phyloP scores from a whole-genome alignment of 805 yeast species.

The Candida ponderosae region DNA sequence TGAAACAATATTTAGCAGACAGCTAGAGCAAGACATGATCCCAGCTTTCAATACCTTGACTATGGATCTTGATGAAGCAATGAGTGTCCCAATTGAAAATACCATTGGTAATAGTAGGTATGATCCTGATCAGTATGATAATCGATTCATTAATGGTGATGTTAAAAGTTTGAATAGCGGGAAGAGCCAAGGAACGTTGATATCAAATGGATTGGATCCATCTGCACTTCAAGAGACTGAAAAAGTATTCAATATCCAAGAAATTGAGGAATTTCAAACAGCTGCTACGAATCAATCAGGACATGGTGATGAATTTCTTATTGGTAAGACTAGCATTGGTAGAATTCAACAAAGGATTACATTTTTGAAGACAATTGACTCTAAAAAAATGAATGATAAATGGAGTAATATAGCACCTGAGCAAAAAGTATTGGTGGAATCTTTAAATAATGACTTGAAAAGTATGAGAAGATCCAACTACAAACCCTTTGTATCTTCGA shows the following conservation, averaged over 20 bases:
- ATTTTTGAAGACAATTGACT: slow-evolving; percentile 4
- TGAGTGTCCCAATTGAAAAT: not conserved
- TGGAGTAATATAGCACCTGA: slow-evolving; percentile 1
- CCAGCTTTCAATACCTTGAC: slow-evolving; percentile 18
- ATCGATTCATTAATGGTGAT: not conserved
- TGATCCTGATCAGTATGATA: slow-evolving; percentile 2
- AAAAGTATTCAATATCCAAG: not conserved
- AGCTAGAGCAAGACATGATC: slow-evolving; percentile 15
- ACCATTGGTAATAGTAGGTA: not conserved
- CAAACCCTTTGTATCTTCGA: slow-evolving; percentile 8
- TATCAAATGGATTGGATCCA: not conserved
- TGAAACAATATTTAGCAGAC: slow-evolving; percentile 1
- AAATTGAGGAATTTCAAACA: not conserved
- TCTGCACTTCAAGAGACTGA: not conserved
- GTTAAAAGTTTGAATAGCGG: not conserved
- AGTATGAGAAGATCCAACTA: slow-evolving; percentile 12
- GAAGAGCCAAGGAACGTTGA: not conserved
- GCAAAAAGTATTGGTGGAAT: slow-evolving; percentile 14
- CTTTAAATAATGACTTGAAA: slow-evolving; percentile 13
- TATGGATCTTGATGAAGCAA: slow-evolving; percentile 12
- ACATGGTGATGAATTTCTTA: not conserved
- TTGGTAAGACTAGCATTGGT: slow-evolving; percentile 4
- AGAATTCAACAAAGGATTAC: slow-evolving; percentile 18
- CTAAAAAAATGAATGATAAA: slow-evolving; percentile 5
- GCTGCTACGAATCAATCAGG: not conserved